Evolutionary conservation across 2,329 filamentous ascomycete genomes (phyloP), one percentile per base, ranked within the genome.

Genomic region (Aureobasidium sp.): DNA sequence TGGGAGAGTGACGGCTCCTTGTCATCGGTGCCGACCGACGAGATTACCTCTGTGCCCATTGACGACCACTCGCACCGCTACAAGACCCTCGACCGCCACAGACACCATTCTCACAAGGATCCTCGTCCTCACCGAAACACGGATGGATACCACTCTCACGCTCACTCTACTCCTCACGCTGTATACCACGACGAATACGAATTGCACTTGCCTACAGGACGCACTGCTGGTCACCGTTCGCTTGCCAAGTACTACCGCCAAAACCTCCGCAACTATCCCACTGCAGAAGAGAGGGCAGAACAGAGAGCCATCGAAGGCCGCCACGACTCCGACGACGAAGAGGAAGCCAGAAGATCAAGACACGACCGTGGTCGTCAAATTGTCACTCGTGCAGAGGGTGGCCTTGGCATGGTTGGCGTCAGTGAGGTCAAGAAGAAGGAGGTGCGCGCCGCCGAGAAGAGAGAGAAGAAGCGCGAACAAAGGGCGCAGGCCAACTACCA

Each of bases 161-260:
- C 89, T 1, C 88, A 95, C 76, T 67, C 72, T 39, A 88, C 90
- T 67, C 84, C 84, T 60, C 84, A 88, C 65, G 87, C 90, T 41
- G 89, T 90, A 25, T 96, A 95, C 74, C 87, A 95, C 71, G 90
- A 95, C 68, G 94, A 99, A 48, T 92, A 90, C 70, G 94, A 97
- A 75, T 83, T 99, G 59, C 91, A 99, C 71, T 84, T 99, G 14
- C 94, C 94, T 1, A 91, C 89, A 5, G 94, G 94, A 59, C 88
- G 89, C 64, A 89, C 89, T 8, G 91, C 95, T 41, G 94, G 94
- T 42, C 94, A 99, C 74, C 86, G 94, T 52, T 94, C 90, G 8
- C 77, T 96, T 60, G 88, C 89, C 71, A 87, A 84, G 68, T 97
- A 97, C 77, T 99, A 87, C 78, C 87, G 90, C 64, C 94, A 99